phyloP scores from a whole-genome alignment of 257 asterid genomes.

The Gynochthodes officinalis region DNA sequence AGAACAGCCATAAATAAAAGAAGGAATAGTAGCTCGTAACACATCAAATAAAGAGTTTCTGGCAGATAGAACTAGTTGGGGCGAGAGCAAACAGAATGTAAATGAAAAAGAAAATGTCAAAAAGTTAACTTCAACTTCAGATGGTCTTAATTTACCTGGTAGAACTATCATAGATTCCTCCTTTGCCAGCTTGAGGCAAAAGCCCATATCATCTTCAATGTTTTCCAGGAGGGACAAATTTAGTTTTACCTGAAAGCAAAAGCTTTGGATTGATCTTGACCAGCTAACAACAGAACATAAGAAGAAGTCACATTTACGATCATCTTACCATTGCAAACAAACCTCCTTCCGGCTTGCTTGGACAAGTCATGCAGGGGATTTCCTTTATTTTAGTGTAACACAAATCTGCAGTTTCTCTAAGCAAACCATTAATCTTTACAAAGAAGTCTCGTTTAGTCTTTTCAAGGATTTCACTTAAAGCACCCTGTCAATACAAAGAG shows the following conservation, averaged over 20 bases:
- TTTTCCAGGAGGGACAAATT: slow-evolving; percentile 48
- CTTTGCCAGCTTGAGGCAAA: slow-evolving; percentile 64
- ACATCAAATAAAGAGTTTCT: not conserved
- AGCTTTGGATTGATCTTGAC: slow-evolving; percentile 1
- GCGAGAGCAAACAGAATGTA: not conserved
- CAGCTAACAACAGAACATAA: not conserved
- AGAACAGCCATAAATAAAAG: not conserved
- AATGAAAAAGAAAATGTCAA: not conserved
- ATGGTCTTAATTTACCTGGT: slow-evolving; percentile 54
- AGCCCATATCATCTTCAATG: slow-evolving; percentile 65
- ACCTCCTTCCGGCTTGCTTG: slow-evolving; percentile 84
- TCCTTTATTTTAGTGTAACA: slow-evolving; percentile 47
- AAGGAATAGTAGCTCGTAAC: not conserved
- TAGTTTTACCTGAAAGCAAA: slow-evolving; percentile 52
- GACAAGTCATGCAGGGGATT: slow-evolving; percentile 69
- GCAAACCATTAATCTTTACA: slow-evolving; percentile 37
- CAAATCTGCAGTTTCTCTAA: slow-evolving; percentile 48
- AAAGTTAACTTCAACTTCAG: not conserved
- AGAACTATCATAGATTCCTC: slow-evolving; percentile 70
- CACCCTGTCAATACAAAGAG: slow-evolving; percentile 46
- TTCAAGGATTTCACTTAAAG: slow-evolving; percentile 53
- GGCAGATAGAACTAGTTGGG: not conserved
- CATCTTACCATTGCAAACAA: slow-evolving; percentile 73
- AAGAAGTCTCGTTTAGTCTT: slow-evolving; percentile 58
- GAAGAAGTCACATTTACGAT: slow-evolving; percentile 2